Evolutionary conservation across 139 green algal species (phyloP).

Genomic region (Yamagishiella unicocca): DNA sequence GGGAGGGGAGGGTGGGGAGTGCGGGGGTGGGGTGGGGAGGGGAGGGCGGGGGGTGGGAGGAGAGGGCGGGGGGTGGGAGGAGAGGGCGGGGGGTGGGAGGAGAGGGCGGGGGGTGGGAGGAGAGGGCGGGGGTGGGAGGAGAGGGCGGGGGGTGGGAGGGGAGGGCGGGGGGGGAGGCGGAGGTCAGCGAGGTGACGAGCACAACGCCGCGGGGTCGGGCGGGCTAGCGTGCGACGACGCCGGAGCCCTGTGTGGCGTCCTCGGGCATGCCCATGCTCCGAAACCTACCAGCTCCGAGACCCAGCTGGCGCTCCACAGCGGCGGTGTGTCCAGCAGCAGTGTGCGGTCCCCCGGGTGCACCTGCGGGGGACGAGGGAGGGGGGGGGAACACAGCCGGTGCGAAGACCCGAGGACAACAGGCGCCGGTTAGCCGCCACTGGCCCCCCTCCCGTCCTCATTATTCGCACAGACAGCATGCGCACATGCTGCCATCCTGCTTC

Average conservation of each 20-base stretch:
- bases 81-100: not conserved
- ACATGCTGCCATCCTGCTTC: not conserved
- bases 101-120: not conserved
- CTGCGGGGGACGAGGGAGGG: not conserved
- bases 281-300: constrained; percentile 7
- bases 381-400: not conserved
- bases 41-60: not conserved
- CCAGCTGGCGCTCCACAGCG: constrained; percentile 36
- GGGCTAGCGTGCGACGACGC: not conserved
- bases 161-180: too few species aligned
- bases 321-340: constrained; percentile 35
- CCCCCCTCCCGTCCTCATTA: too few species aligned
- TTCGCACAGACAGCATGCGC: too few species aligned
- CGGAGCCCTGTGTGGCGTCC: not conserved
- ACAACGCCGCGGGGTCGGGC: too few species aligned
- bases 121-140: not conserved
- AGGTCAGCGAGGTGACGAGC: too few species aligned
- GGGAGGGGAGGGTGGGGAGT: not conserved
- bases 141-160: too few species aligned
- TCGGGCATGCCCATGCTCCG: not conserved
- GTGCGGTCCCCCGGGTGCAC: constrained; percentile 24
- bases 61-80: not conserved
- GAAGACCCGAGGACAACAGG: not conserved
- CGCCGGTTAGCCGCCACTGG: too few species aligned
- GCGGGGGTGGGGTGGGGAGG: not conserved